Evolutionary conservation across 805 yeast genomes (phyloP).

Genomic region (Candida vartiovaarae): DNA sequence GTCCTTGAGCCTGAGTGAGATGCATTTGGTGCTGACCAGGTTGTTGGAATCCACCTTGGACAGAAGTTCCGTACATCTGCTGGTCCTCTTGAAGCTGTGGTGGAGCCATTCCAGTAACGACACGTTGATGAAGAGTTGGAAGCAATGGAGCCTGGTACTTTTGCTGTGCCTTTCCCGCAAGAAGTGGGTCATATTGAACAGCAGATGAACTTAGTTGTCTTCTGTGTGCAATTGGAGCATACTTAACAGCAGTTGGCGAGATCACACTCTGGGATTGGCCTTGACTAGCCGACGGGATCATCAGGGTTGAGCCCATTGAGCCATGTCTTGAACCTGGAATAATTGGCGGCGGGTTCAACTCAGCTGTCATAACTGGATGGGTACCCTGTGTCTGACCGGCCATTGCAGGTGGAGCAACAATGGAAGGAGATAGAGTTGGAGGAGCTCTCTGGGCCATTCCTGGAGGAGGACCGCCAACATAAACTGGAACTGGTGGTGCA

Average conservation of each 20-base stretch:
- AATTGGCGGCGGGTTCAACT: neutral
- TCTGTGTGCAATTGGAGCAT: slow-evolving; percentile 32
- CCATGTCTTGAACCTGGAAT: neutral
- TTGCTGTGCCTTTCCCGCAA: slow-evolving; percentile 14
- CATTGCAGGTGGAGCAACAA: neutral
- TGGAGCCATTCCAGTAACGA: neutral
- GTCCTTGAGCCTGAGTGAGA: slow-evolving; percentile 2
- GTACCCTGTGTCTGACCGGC: slow-evolving; percentile 1
- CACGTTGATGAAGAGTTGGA: slow-evolving; percentile 2
- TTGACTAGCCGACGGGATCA: neutral
- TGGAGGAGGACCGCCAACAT: slow-evolving; percentile 2
- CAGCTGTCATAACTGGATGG: slow-evolving; percentile 2
- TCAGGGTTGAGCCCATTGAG: neutral
- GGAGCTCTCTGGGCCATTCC: slow-evolving; percentile 2
- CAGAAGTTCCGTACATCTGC: too few relatives aligned
- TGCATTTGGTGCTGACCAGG: slow-evolving; percentile 1
- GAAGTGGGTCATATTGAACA: slow-evolving; percentile 23
- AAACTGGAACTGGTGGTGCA: slow-evolving; percentile 2
- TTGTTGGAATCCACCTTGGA: neutral
- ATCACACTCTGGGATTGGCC: neutral
- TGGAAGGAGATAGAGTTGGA: neutral
- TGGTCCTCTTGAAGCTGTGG: neutral
- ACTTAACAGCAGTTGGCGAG: slow-evolving; percentile 25
- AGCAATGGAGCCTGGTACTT: slow-evolving; percentile 3
- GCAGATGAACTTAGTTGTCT: slow-evolving; percentile 25